Percentiles rank a stretch among this genome's conserved stretches.
These are phyloP conservation scores for Amaranthus cruentus DNA, from an alignment of 148 eudicot genomes.

Conservation along the genomic window DNA sequence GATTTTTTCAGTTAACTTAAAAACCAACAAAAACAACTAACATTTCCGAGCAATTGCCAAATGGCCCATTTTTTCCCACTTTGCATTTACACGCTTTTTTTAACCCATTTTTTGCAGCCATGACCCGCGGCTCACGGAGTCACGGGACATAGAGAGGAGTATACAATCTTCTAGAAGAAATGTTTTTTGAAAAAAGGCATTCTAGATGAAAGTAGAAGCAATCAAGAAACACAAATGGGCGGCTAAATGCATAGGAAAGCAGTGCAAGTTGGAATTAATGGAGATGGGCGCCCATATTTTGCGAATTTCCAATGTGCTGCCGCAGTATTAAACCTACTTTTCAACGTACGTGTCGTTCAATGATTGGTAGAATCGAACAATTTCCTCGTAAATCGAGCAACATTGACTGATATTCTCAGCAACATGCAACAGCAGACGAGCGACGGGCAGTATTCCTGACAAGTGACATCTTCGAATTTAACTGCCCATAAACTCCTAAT, in stretches of 20 bases:
- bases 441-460: background rate
- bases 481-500: background rate
- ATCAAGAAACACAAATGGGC: background rate
- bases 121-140: no score
- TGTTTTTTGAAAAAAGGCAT: no score
- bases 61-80: no score
- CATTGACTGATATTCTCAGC: background rate
- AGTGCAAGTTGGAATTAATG: background rate
- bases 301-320: background rate
- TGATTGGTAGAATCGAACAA: conserved; percentile 10
- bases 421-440: background rate
- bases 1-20: no score
- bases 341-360: background rate
- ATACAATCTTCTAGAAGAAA: no score
- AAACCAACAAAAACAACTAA: no score
- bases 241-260: background rate
- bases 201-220: no score
- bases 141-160: no score
- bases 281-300: background rate
- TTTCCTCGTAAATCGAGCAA: conserved; percentile 2
- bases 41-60: no score
- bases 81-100: no score
- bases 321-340: background rate
- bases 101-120: no score
- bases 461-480: background rate